Evolutionary conservation across 176 grass and related monocot species (phyloP), one percentile per base, ranked within the genome.

Genomic region (Cocos nucifera): DNA sequence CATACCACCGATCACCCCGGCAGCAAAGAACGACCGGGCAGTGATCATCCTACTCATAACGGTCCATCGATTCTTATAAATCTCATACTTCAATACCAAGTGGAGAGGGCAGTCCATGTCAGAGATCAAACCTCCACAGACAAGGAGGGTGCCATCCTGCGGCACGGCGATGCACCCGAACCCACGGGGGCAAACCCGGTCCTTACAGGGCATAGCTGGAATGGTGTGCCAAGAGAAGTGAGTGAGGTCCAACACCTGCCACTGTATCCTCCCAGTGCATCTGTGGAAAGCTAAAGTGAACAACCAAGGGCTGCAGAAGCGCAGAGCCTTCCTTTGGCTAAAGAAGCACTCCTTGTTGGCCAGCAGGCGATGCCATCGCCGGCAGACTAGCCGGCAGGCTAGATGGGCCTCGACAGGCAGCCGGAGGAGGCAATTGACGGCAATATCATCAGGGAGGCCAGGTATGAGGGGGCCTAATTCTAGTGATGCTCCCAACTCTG

Each of bases 31-130:
- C 0, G 93, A 98, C 6, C 93, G 69, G 0, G 93, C 87, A 0
- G 84, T 54, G 5, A 98, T 75, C 93, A 98, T 98, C 22, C 80
- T 49, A 4, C 70, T 59, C 82, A 92, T 71, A 14, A 92, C 84
- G 0, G 81, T 78, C 93, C 93, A 98, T 27, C 70, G 75, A 59
- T 92, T 92, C 23, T 20, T 80, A 55, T 51, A 70, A 17, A 98
- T 54, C 20, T 98, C 88, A 12, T 89, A 98, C 81, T 63, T 89
- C 17, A 98, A 76, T 5, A 92, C 93, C 19, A 92, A 72, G 63
- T 92, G 93, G 8, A 98, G 26, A 0, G 93, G 87, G 52, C 93
- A 98, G 65, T 98, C 93, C 93, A 98, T 89, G 61, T 98, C 93
- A 5, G 84, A 98, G 64, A 98, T 84, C 1, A 98, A 59, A 2